Conservation (phyloP, 2,329 filamentous ascomycete genomes). For the Verticillium longisporum region DNA sequence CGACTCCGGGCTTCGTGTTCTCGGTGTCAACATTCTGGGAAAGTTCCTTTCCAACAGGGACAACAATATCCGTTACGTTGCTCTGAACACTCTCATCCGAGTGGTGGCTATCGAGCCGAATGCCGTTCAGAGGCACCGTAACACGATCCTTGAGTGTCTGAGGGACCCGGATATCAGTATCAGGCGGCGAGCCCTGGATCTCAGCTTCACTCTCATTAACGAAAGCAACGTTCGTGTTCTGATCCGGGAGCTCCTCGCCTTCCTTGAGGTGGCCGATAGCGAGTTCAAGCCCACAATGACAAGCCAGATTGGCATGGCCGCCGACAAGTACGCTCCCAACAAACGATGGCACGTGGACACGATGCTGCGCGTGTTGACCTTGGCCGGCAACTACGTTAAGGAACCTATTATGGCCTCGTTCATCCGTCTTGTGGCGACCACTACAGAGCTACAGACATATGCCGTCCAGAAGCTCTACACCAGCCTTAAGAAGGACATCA, state of each 20-base stretch:
- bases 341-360: conserved; percentile 99
- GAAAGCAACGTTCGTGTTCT: conserved; percentile 91
- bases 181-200: conserved; percentile 84
- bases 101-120: conserved; percentile 98
- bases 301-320: conserved; percentile 93
- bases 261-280: conserved; percentile 93
- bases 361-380: conserved; percentile 85
- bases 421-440: conserved; percentile 89
- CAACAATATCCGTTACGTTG: conserved; percentile 98
- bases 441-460: conserved; percentile 90
- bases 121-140: conserved; percentile 91
- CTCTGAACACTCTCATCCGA: conserved; percentile 94
- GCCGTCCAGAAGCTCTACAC: conserved; percentile 92
- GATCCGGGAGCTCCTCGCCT: conserved; percentile 86
- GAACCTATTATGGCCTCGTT: conserved; percentile 97
- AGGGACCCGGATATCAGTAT: conserved; percentile 98
- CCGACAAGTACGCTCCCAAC: conserved; percentile 91
- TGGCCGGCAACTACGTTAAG: conserved; percentile 95
- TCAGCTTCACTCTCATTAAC: conserved; percentile 97
- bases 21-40: conserved; percentile 96
- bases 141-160: conserved; percentile 94
- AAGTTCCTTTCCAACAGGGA: conserved; percentile 98
- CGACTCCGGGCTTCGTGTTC: conserved; percentile 85
- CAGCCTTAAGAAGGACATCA: conserved; percentile 91
- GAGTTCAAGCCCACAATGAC: conserved; percentile 99